A percentile compares a stretch with the other conserved stretches of the same genome.
Conservation (phyloP, 805 yeast genomes). For the Grigorovia jiainica region DNA sequence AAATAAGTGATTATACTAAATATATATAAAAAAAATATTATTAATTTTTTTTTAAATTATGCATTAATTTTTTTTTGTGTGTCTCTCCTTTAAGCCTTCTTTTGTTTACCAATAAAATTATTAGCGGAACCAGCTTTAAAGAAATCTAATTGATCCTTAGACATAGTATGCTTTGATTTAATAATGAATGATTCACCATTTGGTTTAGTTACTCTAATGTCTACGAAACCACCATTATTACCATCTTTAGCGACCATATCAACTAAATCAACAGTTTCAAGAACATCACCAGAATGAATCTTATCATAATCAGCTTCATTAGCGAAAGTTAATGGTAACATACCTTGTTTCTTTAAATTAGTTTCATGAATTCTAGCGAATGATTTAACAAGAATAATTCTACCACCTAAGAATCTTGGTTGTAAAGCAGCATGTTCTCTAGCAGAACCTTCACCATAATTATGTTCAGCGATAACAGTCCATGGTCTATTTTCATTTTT, state of each 20-base stretch:
- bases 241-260: constrained; percentile 79
- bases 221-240: constrained; percentile 74
- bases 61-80: not conserved
- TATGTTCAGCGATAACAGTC: constrained; percentile 95
- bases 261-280: constrained; percentile 62
- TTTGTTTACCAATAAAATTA: constrained; percentile 69
- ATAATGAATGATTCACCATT: constrained; percentile 64
- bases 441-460: constrained; percentile 98
- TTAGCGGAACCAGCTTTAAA: constrained; percentile 97
- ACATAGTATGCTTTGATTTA: constrained; percentile 89
- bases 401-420: constrained; percentile 90
- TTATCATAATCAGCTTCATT: constrained; percentile 82
- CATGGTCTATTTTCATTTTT: constrained; percentile 76
- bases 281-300: constrained; percentile 64
- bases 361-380: constrained; percentile 99
- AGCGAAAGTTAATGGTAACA: constrained; percentile 89
- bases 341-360: constrained; percentile 94
- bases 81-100: constrained; percentile 24
- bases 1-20: not conserved
- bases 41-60: not conserved
- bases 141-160: constrained; percentile 89
- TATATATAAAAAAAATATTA: not conserved
- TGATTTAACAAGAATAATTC: constrained; percentile 80
- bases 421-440: constrained; percentile 98
- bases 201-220: constrained; percentile 61